Conservation (phyloP, 257 asterid genomes). For the Gynochthodes officinalis region DNA sequence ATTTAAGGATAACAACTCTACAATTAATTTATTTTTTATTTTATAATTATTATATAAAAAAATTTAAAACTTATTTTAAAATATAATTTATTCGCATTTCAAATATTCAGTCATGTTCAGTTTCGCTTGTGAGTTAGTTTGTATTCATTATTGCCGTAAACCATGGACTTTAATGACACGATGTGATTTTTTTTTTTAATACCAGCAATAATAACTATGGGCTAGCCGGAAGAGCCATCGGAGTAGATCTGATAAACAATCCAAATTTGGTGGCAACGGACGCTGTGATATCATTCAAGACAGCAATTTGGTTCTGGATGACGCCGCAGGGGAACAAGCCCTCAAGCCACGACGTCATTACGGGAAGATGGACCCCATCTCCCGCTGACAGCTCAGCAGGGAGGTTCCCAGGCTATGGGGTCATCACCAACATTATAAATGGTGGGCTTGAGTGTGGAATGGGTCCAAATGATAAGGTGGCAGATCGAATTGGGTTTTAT, state of each 20-base stretch:
- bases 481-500: constrained; percentile 27
- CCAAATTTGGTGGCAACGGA: constrained; percentile 32
- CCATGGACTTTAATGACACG: too few relatives aligned
- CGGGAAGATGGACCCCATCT: constrained; percentile 35
- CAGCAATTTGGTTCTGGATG: constrained; percentile 44
- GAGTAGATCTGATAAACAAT: constrained; percentile 26
- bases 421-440: constrained; percentile 37
- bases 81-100: too few relatives aligned
- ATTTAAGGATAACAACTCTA: too few relatives aligned
- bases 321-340: constrained; percentile 33
- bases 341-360: constrained; percentile 28
- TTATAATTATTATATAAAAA: too few relatives aligned
- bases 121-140: too few relatives aligned
- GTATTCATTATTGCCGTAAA: too few relatives aligned
- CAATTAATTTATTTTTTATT: too few relatives aligned
- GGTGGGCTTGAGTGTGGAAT: constrained; percentile 34
- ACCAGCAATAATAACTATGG: constrained; percentile 33
- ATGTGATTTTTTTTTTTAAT: too few relatives aligned
- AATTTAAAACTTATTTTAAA: too few relatives aligned
- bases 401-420: constrained; percentile 24
- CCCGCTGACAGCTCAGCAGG: constrained; percentile 22
- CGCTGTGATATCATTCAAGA: constrained; percentile 30
- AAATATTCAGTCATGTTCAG: background rate
- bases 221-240: constrained; percentile 28
- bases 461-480: constrained; percentile 23